Evolutionary conservation across 306 rosid genomes (phyloP).

Genomic region (Corylus americana): DNA sequence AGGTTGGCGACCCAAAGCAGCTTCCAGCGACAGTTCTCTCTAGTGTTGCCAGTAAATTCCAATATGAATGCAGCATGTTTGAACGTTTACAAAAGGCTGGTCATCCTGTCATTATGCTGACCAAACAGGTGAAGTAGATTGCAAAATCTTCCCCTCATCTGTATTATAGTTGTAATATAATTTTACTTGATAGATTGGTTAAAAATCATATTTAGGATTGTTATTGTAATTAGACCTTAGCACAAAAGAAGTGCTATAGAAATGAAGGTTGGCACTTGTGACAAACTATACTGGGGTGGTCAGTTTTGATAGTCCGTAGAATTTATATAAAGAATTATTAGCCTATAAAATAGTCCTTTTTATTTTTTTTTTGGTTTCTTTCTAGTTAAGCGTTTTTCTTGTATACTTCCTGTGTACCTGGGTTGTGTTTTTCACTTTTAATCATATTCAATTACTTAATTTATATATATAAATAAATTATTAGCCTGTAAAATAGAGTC

Average conservation of each 20-base stretch:
- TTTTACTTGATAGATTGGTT: not conserved
- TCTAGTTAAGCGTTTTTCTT: too few relatives aligned
- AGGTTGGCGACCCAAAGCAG: slow-evolving; percentile 99
- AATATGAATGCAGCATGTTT: slow-evolving; percentile 90
- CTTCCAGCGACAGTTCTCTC: slow-evolving; percentile 98
- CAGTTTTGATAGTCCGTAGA: not conserved
- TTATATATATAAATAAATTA: too few relatives aligned
- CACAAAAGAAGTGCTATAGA: not conserved
- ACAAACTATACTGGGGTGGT: not conserved
- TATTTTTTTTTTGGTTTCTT: too few relatives aligned
- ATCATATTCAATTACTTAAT: too few relatives aligned
- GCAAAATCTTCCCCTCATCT: not conserved
- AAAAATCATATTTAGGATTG: not conserved
- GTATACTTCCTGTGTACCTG: too few relatives aligned
- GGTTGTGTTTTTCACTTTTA: too few relatives aligned
- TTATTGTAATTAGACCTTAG: not conserved
- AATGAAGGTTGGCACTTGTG: not conserved
- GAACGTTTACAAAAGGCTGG: slow-evolving; percentile 97
- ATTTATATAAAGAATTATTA: not conserved
- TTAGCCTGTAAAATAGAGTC: not conserved
- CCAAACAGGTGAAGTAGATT: slow-evolving; percentile 66
- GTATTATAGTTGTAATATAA: not conserved
- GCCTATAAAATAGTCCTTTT: not conserved
- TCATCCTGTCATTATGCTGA: slow-evolving; percentile 87
- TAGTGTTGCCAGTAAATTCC: slow-evolving; percentile 83